Conservation (phyloP, 192 early-diverging fungal genomes). For the Dispira simplex region DNA sequence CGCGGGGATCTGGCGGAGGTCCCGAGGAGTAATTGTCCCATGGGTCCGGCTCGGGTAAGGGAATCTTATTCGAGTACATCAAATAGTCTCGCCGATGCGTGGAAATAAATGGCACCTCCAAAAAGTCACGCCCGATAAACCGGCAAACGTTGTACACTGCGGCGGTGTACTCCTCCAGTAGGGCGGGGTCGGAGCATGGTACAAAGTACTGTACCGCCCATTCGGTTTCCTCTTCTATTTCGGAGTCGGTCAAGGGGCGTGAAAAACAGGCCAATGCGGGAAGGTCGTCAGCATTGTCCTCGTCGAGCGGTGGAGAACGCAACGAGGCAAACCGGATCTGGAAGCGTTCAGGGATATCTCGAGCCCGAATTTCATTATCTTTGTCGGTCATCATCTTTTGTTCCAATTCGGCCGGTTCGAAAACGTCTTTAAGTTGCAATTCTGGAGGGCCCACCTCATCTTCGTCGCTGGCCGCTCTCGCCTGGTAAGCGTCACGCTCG, state of each 20-base stretch:
- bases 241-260: slow-evolving; percentile 33
- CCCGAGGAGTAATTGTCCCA: not conserved
- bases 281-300: not conserved
- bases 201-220: slow-evolving; percentile 27
- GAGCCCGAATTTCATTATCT: slow-evolving; percentile 76
- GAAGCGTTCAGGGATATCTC: slow-evolving; percentile 87
- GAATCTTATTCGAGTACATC: slow-evolving; percentile 19
- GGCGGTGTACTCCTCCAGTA: slow-evolving; percentile 15
- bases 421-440: slow-evolving; percentile 26
- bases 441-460: slow-evolving; percentile 20
- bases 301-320: not conserved
- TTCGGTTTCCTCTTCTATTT: slow-evolving; percentile 45
- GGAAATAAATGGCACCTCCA: slow-evolving; percentile 86
- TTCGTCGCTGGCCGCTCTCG: slow-evolving; percentile 10
- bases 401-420: slow-evolving; percentile 78
- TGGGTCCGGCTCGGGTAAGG: not conserved
- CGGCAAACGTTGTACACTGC: slow-evolving; percentile 41
- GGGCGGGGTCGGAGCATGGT: not conserved
- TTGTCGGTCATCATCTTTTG: slow-evolving; percentile 80
- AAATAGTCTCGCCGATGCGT: slow-evolving; percentile 78
- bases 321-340: slow-evolving; percentile 45
- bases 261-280: not conserved
- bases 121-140: slow-evolving; percentile 57
- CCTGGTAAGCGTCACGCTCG: slow-evolving; percentile 7
- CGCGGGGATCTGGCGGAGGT: slow-evolving; percentile 15